Base-by-base conservation (phyloP, 495 filamentous ascomycete species). In the Bryoglossum gracile region DNA sequence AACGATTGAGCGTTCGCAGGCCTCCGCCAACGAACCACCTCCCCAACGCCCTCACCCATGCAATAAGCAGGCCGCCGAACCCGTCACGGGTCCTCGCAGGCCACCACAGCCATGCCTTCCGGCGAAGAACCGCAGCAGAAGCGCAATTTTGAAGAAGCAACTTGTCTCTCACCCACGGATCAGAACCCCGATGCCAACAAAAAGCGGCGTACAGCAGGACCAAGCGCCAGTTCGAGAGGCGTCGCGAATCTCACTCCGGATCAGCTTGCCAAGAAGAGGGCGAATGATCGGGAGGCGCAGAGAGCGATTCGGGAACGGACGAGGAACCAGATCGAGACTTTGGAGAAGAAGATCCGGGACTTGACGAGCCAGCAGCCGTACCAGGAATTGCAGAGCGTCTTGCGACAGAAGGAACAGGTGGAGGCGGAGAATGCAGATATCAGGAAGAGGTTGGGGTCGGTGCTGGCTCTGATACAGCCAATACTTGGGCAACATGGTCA, bases 261-360 rank as follows among this genome's bases (percentile, higher is more conserved):
- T 18, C 84, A 87, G 58, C 70, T 86, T 39, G 82, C 77, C 4
- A 81, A 84, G 63, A 95, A 95, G 65, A 76, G 89, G 45, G 87
- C 86, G 56, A 94, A 94, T 64, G 89, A 95, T 62, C 78, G 89
- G 24, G 87, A 94, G 65, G 89, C 89, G 17, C 89, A 95, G 65
- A 77, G 86, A 37, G 87, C 87, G 8, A 95, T 94, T 51, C 75
- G 89, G n/a, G 83, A 87, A 58, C 74, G 89, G 52, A 94, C 86
- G 8, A 92, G 90, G 60, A 73, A 80, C 50, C 83, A 89, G 57
- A 94, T 94, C 56, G 86, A 90, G 50, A 73, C 65, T 26, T 70
- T 95, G 21, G 86, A 94, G 66, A 72, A 72, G 50, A 78, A 80
- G 46, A 78, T 92, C 39, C 75, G 75, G n/a, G 83, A 88, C 28